These are phyloP conservation scores for Alternaria ethzedia DNA, from an alignment of 2,329 filamentous ascomycete species.

Conservation along the genomic window DNA sequence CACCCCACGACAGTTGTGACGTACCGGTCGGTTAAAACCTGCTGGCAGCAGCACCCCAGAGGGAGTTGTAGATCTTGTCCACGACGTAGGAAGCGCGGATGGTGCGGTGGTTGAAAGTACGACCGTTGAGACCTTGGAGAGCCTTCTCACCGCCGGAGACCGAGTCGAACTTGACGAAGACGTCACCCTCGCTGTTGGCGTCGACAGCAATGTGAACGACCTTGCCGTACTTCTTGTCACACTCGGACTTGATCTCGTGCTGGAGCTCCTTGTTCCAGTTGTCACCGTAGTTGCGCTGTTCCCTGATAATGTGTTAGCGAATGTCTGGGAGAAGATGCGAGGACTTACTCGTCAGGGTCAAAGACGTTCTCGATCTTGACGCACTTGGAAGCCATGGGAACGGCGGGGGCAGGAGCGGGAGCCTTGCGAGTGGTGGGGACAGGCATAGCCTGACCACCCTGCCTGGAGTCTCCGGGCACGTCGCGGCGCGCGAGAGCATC, in stretches of 20 bases:
- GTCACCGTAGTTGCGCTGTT: conserved; percentile 31
- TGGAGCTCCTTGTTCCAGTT: conserved; percentile 91
- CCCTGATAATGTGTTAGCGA: conserved; percentile 32
- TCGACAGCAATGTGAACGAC: conserved; percentile 97
- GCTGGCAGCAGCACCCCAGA: conserved; percentile 59
- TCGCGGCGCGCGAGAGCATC: conserved; percentile 83
- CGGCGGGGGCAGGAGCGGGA: conserved; percentile 77
- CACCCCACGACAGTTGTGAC: conserved; percentile 11
- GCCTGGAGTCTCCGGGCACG: conserved; percentile 73
- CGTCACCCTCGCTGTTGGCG: conserved; percentile 91
- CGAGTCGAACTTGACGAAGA: conserved; percentile 98
- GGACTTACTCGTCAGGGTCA: conserved; percentile 81
- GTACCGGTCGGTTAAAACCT: conserved; percentile 33
- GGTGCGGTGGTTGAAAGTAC: conserved; percentile 91
- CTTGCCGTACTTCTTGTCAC: conserved; percentile 92
- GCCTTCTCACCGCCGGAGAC: conserved; percentile 96
- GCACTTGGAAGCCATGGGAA: conserved; percentile 88
- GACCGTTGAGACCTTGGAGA: conserved; percentile 95
- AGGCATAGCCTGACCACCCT: conserved; percentile 48
- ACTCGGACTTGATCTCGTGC: conserved; percentile 90
- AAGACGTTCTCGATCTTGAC: conserved; percentile 97
- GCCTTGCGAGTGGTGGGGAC: conserved; percentile 63
- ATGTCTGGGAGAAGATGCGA: not conserved
- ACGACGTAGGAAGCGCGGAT: conserved; percentile 96
- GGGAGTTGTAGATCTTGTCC: conserved; percentile 97